Conservation (phyloP, 192 early-diverging fungal genomes). For the Lobosporangium transversale region DNA sequence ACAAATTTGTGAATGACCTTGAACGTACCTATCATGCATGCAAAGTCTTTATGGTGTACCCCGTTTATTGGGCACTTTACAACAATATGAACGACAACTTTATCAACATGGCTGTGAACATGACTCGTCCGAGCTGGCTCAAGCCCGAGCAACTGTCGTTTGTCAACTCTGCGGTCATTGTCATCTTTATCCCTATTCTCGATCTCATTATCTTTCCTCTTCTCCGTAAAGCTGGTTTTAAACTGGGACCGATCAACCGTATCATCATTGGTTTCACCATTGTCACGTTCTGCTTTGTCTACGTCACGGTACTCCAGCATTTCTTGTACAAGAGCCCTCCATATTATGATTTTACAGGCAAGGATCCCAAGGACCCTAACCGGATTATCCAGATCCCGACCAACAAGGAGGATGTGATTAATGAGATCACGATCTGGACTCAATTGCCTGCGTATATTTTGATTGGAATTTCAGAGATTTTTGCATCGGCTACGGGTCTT, state of each 20-base stretch:
- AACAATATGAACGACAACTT: conserved; percentile 73
- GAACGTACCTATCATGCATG: conserved; percentile 63
- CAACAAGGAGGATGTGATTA: conserved; percentile 28
- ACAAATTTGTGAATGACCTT: conserved; percentile 68
- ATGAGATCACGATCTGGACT: conserved; percentile 64
- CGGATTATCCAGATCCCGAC: conserved; percentile 9
- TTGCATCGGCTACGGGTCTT: conserved; percentile 70
- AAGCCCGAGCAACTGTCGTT: conserved; percentile 50
- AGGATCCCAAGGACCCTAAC: conserved; percentile 39
- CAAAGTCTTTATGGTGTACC: conserved; percentile 73
- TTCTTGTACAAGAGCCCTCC: conserved; percentile 65
- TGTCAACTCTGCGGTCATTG: conserved; percentile 64
- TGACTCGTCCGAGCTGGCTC: conserved; percentile 53
- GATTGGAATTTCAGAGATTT: conserved; percentile 68
- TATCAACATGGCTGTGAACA: conserved; percentile 69
- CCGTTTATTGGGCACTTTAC: conserved; percentile 73
- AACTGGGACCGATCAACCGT: conserved; percentile 66
- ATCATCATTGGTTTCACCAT: conserved; percentile 68
- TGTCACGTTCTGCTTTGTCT: conserved; percentile 68
- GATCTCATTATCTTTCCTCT: conserved; percentile 66
- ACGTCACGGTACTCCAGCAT: conserved; percentile 68
- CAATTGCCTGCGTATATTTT: conserved; percentile 68
- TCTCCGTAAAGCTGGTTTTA: conserved; percentile 66
- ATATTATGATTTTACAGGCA: conserved; percentile 58
- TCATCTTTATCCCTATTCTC: conserved; percentile 68